Percentiles rank a stretch among this genome's conserved stretches.
phyloP scores from a whole-genome alignment of 352 stramenopile species.

The Globisporangium acanthophoron region DNA sequence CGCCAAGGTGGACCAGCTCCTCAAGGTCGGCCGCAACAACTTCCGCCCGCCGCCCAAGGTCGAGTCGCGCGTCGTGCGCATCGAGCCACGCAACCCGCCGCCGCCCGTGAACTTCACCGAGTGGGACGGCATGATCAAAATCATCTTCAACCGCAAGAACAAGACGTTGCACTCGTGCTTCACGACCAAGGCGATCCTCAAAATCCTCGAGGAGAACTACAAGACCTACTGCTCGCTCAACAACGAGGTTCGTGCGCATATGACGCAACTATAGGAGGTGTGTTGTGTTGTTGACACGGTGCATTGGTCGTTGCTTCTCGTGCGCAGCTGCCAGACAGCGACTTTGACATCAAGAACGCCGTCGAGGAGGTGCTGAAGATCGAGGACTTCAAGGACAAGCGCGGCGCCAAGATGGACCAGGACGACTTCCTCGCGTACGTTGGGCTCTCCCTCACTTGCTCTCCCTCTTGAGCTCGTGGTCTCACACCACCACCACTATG shows the following conservation, averaged over 20 bases:
- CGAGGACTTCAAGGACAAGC: conserved; percentile 81
- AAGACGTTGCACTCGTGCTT: conserved; percentile 97
- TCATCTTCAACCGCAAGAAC: conserved; percentile 99
- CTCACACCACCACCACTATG: background rate
- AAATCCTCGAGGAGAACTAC: conserved; percentile 95
- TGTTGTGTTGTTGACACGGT: background rate
- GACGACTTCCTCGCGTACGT: conserved; percentile 96
- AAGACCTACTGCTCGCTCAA: conserved; percentile 94
- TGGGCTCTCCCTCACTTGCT: background rate
- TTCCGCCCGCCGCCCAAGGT: conserved; percentile 98
- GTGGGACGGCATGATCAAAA: conserved; percentile 99
- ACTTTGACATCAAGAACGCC: conserved; percentile 90
- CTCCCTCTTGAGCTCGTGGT: background rate
- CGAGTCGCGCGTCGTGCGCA: conserved; percentile 94
- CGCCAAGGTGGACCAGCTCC: conserved; percentile 97
- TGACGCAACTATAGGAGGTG: background rate
- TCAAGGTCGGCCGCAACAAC: conserved; percentile 99
- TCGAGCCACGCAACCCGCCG: conserved; percentile 97
- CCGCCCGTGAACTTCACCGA: conserved; percentile 99
- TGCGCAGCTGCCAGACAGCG: conserved; percentile 51
- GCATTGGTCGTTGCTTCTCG: background rate
- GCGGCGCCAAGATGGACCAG: conserved; percentile 96
- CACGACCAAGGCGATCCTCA: conserved; percentile 95
- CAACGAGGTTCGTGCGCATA: conserved; percentile 43
- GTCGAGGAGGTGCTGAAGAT: conserved; percentile 93